Evolutionary conservation across 176 grass and related monocot genomes (phyloP), one percentile per base, ranked within the genome.

Genomic region (Cocos nucifera): DNA sequence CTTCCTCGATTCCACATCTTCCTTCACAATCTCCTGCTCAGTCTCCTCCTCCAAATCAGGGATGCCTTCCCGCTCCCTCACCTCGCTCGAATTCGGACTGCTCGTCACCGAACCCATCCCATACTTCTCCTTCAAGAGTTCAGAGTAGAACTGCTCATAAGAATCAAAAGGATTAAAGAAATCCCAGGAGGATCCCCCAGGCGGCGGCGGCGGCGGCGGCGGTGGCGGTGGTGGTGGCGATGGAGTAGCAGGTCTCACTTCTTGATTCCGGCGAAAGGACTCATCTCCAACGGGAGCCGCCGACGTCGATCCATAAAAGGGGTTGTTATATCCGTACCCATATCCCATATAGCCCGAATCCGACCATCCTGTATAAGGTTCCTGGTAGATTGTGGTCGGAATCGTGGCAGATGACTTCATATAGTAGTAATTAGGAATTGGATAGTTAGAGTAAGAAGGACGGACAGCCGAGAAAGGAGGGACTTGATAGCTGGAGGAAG

Each of bases 11-110:
- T 78, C 83, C 4, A 48, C 51, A 3, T 78, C 74, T 39, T 65
- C 79, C 77, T 78, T 73, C 62, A 84, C 71, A 0, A 77, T 84
- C 76, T 95, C 90, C 12, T 66, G 77, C 49, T 95, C 90, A 6
- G 90, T 89, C 59, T 95, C 90, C 71, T 95, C 90, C 62, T 95
- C 90, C 56, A 95, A 69, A 62, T 95, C 86, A 48, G 90, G 90
- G 44, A 95, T 95, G 19, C 86, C 90, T 69, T 95, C 90, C 62
- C 83, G 83, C 56, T 89, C 85, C 64, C 90, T 83, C 27, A 95
- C 77, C 74, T 95, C 90, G 49, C 86, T 89, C 2, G 86, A 89
- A 63, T 89, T 95, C 15, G 86, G 79, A 63, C 85, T 95, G 24
- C 86, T 95, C 24, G 80, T 79, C 65, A 58, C 65, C 1, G 86